These are phyloP conservation scores for Saposhnikovia divaricata DNA, from an alignment of 129 eudicot species.

Conservation along the genomic window DNA sequence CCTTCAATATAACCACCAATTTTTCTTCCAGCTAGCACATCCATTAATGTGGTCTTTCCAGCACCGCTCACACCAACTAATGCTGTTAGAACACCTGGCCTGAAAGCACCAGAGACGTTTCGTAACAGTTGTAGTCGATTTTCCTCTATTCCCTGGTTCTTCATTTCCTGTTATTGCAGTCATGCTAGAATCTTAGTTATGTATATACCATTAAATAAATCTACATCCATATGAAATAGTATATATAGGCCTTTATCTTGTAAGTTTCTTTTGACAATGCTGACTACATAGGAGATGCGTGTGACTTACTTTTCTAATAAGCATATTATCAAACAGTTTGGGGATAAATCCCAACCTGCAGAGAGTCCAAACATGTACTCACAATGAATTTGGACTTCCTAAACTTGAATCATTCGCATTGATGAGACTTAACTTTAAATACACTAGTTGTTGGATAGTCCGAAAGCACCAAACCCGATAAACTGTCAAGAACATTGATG, in stretches of 20 bases:
- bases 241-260: background rate
- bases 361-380: too few species aligned
- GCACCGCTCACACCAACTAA: constrained; percentile 61
- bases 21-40: constrained; percentile 58
- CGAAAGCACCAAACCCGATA: too few species aligned
- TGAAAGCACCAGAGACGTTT: constrained; percentile 48
- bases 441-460: too few species aligned
- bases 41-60: constrained; percentile 63
- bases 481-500: too few species aligned
- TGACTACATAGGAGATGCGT: background rate
- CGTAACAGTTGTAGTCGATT: constrained; percentile 36
- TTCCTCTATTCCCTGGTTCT: constrained; percentile 35
- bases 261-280: background rate
- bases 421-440: too few species aligned
- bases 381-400: too few species aligned
- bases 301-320: too few species aligned
- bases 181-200: too few species aligned
- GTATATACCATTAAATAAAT: background rate
- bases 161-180: constrained; percentile 44
- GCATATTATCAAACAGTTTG: too few species aligned
- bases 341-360: too few species aligned
- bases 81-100: constrained; percentile 56
- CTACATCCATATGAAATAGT: background rate
- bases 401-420: too few species aligned
- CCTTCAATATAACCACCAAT: constrained; percentile 53